These are phyloP conservation scores for Syzygium syzygioides DNA, from an alignment of 441 rosid species.

Conservation along the genomic window DNA sequence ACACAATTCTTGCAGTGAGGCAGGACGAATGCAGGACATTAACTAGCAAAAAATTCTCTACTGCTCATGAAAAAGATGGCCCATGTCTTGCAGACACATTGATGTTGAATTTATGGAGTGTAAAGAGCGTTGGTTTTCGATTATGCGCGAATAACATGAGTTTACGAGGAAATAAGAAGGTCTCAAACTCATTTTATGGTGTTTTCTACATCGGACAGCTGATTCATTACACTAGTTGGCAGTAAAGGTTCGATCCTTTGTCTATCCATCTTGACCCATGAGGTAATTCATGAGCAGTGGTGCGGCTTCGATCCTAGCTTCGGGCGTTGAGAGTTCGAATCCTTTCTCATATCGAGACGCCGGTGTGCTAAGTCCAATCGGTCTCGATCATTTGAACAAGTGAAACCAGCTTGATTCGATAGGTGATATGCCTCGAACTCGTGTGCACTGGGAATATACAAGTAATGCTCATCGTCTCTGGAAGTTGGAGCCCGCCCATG, in stretches of 20 bases:
- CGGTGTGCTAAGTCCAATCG: fast-evolving
- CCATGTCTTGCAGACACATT: background rate
- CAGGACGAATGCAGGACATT: background rate
- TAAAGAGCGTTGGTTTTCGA: background rate
- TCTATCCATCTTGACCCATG: background rate
- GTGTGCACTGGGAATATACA: background rate
- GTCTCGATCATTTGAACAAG: background rate
- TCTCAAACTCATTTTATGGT: background rate
- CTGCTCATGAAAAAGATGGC: background rate
- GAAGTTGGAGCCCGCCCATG: background rate
- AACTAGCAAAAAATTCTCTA: background rate
- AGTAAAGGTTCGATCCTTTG: background rate
- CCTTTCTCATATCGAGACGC: background rate
- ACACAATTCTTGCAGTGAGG: background rate
- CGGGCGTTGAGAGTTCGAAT: background rate
- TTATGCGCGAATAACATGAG: background rate
- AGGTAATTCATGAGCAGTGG: background rate
- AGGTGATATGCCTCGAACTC: background rate
- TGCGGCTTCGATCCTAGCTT: background rate
- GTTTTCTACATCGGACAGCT: background rate
- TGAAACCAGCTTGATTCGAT: background rate
- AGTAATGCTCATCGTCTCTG: background rate
- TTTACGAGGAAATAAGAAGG: background rate
- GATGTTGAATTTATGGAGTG: background rate
- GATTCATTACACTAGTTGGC: background rate